Percentiles rank a stretch among this genome's conserved stretches.
Conservation (phyloP, 2,329 filamentous ascomycete species). For the Diaporthe humulicola region DNA sequence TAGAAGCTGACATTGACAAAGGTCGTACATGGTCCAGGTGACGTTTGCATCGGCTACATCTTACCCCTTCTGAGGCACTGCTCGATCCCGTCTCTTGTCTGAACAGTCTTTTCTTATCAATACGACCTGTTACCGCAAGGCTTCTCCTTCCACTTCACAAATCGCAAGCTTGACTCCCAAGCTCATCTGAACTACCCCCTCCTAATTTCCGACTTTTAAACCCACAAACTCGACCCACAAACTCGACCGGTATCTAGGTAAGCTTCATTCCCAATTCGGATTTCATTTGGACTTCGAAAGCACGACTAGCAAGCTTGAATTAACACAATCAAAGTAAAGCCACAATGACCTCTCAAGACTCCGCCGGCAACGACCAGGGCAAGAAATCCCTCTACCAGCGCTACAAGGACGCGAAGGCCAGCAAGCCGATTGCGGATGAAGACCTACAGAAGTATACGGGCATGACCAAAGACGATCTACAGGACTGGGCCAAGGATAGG, state of each 20-base stretch:
- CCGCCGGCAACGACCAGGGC: neutral
- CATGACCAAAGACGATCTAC: conserved; percentile 35
- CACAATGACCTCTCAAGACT: neutral
- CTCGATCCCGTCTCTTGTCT: too few relatives aligned
- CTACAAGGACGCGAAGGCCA: conserved; percentile 42
- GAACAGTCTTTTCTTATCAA: neutral
- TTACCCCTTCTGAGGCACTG: neutral
- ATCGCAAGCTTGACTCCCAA: neutral
- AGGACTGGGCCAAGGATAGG: conserved; percentile 32
- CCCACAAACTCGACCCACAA: neutral
- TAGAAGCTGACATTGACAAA: neutral
- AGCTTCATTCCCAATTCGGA: too few relatives aligned
- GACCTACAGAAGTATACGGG: conserved; percentile 40
- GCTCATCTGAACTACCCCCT: neutral
- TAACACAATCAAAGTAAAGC: neutral
- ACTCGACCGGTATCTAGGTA: neutral
- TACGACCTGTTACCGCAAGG: neutral
- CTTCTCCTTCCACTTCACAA: neutral
- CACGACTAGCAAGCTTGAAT: neutral
- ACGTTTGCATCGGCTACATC: neutral
- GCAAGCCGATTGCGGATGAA: conserved; percentile 43
- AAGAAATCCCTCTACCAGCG: conserved; percentile 44
- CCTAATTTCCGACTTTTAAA: neutral
- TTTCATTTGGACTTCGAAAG: neutral
- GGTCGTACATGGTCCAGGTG: neutral